Base-by-base conservation (phyloP, 2,329 filamentous ascomycete species). In the Alternaria sp. region DNA sequence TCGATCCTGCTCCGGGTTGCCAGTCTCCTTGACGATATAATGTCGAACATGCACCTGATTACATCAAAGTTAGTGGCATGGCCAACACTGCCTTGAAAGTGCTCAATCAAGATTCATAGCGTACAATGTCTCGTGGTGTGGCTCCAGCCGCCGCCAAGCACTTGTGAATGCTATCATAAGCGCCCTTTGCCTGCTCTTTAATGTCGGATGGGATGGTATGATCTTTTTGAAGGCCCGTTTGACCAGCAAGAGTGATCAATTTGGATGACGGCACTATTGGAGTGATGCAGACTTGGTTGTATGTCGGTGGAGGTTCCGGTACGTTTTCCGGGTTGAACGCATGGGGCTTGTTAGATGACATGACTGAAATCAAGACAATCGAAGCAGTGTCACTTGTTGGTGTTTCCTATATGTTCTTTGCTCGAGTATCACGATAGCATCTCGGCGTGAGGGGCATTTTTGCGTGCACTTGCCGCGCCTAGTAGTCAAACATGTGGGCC, bases 11-110 rank as follows among this genome's bases (percentile, higher is more conserved):
- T 70, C 67, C 6, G 64, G 49, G 40, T 77, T 61, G 4, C 77
- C 77, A 1, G 75, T 73, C 12, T 76, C 68, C n/a, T 73, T 75
- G 19, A 80, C 77, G 40, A 80, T 77, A 45, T 79, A 79, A 30
- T 79, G 78, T 30, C 74, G 67, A 25, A 79, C 77, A 47, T 74
- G 71, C 1, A 77, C 61, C 60, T 62, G 11, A 43, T 36, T n/a
- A 8, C 17, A 51, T 25, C 8, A 28, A n/a, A 36, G 50, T 62
- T 23, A 62, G 60, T 21, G 32, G 23, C 3, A 45, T 40, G 9
- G 8, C n/a, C n/a, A 32, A 12, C 10, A 21, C 45, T 5, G 7
- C 9, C n/a, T 40, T 6, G 5, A 11, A 30, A 13, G 6, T 15
- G 3, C 3, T 32, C 17, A 3, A 40, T 43, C 44, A 54, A 55